Evolutionary conservation across 768 basidiomycete genomes (phyloP), one percentile per base, ranked within the genome.

Genomic region (Pholiota microspora): DNA sequence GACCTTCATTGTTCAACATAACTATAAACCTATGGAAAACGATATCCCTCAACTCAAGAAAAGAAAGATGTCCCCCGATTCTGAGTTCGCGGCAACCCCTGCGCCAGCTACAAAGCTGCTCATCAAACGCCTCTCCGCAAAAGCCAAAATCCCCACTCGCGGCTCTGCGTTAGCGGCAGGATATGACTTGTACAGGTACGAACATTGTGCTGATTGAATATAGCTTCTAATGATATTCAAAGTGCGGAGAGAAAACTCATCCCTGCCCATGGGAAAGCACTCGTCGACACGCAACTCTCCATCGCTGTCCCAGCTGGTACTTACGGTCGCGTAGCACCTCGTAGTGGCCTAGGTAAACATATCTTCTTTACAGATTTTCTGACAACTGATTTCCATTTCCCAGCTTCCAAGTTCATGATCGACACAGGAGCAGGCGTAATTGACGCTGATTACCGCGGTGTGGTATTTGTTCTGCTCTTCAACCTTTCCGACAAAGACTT

Each of bases 361-460:
- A 12, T 36, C 31, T 28, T 46, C 28, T 5, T 46, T 47, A n/a
- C 18, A 36, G 16, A 24, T 12, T 27, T 4, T 4, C 44, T 31
- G 24, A 32, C 13, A 16, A 25, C 49, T 24, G 45, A 25, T 55
- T 13, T 25, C 36, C 16, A n/a, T 38, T 31, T 58, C 15, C 58
- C 35, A 97, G 97, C 97, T 16, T 90, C 91, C 13, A 99, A 99
- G 67, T 94, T 92, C 69, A 94, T 93, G 85, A 98, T 98, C 55
- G 92, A 95, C 66, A 98, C 96, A 0, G 97, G 97, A 1, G 97
- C 97, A 9, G 97, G 96, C 18, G 97, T 99, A 6, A 83, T 99
- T 48, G 97, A 99, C 59, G 92, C 93, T 6, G 97, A 99, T 69
- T 98, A 99, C 71, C 81, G 97, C 50, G 97, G 97, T 18, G 76